These are phyloP conservation scores for Apiotrichum sp. DNA, from an alignment of 1,284 basidiomycete genomes.

Conservation along the genomic window DNA sequence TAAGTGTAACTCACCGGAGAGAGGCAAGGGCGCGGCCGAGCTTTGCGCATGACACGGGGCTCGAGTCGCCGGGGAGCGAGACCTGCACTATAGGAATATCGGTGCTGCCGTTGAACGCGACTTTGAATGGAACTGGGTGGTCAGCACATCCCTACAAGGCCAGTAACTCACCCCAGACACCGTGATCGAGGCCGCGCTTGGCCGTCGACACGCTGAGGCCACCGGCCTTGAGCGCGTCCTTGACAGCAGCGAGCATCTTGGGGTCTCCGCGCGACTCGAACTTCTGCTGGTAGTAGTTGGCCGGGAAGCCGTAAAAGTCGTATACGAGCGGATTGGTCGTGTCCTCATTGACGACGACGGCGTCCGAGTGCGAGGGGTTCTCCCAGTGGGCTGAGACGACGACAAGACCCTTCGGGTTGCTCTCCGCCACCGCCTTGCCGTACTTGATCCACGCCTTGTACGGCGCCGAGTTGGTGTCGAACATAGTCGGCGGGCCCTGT, in stretches of 20 bases:
- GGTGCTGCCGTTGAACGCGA: conserved; percentile 41
- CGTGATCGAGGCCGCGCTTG: conserved; percentile 49
- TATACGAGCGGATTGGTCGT: conserved; percentile 46
- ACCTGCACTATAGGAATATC: conserved; percentile 47
- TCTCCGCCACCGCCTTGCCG: conserved; percentile 33
- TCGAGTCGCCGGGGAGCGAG: conserved; percentile 44
- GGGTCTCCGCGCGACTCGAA: conserved; percentile 33
- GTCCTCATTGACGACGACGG: conserved; percentile 42
- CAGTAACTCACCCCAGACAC: conserved; percentile 43
- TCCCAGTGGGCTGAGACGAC: conserved; percentile 52
- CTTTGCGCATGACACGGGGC: conserved; percentile 37
- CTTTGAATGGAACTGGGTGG: conserved; percentile 46
- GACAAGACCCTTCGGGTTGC: conserved; percentile 44
- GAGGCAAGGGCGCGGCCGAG: conserved; percentile 45
- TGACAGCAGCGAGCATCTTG: conserved; percentile 26
- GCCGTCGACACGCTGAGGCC: conserved; percentile 27
- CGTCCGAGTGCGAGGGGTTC: conserved; percentile 18
- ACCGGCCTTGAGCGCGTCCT: conserved; percentile 26
- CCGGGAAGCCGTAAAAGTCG: conserved; percentile 50
- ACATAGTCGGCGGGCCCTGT: conserved; percentile 48
- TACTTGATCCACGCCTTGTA: conserved; percentile 47
- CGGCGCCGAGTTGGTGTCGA: conserved; percentile 38
- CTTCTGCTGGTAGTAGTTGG: conserved; percentile 45
- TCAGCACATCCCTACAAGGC: conserved; percentile 38
- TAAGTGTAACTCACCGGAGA: conserved; percentile 18